Percentiles rank a stretch among this genome's conserved stretches.
Evolutionary conservation across 345 rosid species (phyloP).

Genomic region (Lepidium didymum): DNA sequence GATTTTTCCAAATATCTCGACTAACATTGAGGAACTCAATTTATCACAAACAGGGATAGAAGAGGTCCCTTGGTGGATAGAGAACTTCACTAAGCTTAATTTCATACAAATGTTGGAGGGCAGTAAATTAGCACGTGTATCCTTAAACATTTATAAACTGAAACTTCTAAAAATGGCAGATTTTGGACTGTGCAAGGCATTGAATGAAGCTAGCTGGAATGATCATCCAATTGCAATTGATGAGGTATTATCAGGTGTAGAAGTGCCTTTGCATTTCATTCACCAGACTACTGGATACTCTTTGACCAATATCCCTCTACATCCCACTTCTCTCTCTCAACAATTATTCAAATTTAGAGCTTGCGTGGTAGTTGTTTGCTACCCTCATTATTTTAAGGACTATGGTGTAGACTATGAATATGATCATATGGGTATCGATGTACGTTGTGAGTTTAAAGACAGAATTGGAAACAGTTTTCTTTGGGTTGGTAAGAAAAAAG

Average conservation of each 20-base stretch:
- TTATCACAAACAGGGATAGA: background rate
- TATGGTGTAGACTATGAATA: no score
- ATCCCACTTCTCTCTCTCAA: background rate
- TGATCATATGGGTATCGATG: no score
- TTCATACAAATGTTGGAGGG: background rate
- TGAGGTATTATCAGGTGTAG: no score
- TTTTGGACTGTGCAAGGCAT: no score
- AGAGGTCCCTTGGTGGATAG: background rate
- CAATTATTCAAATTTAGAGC: no score
- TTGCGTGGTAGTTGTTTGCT: background rate
- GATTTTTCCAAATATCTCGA: constrained; percentile 14
- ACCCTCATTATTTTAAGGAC: no score
- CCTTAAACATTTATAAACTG: background rate
- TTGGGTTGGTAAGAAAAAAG: no score
- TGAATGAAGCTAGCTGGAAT: background rate
- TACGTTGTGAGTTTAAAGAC: no score
- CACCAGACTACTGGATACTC: background rate
- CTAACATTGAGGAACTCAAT: background rate
- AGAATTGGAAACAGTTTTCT: no score
- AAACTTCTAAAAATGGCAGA: background rate
- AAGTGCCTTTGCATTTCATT: background rate
- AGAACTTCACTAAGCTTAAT: background rate
- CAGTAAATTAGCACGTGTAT: background rate
- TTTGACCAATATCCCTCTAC: background rate
- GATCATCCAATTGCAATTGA: no score